Evolutionary conservation across 2,329 filamentous ascomycete genomes (phyloP).

Genomic region (Hypocreales sp.): DNA sequence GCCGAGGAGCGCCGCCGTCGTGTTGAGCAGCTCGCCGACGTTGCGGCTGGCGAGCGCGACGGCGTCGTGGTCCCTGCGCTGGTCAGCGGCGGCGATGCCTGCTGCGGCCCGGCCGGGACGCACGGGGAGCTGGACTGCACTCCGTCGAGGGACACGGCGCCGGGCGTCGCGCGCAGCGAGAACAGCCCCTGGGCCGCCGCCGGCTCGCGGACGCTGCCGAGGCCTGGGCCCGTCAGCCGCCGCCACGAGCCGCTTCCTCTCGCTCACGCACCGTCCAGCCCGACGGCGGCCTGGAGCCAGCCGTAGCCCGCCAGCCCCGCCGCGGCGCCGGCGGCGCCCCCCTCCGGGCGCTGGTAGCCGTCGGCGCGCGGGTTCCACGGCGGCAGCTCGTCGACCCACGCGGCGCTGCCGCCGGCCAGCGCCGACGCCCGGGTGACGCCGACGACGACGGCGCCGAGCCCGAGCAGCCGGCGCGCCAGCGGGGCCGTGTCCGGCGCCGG

Average conservation of each 20-base stretch:
- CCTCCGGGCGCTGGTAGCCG: constrained; percentile 21
- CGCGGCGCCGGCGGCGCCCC: constrained; percentile 22
- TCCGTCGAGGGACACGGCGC: constrained; percentile 4
- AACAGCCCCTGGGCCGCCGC: constrained; percentile 13
- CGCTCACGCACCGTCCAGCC: constrained; percentile 23
- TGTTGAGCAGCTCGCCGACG: constrained; percentile 9
- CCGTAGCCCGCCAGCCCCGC: constrained; percentile 21
- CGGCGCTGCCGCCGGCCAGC: constrained; percentile 24
- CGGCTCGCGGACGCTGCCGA: constrained; percentile 8
- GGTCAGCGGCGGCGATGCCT: background rate
- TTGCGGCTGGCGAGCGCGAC: constrained; percentile 10
- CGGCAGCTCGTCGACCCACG: constrained; percentile 24
- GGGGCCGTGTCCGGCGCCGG: constrained; percentile 27
- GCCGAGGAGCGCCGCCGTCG: constrained; percentile 6
- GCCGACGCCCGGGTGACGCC: constrained; percentile 37
- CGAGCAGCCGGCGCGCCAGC: constrained; percentile 37
- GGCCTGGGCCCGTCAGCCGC: constrained; percentile 1
- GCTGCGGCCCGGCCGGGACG: background rate
- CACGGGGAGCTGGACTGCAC: constrained; percentile 8
- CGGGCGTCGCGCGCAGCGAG: constrained; percentile 10
- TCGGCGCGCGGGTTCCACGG: constrained; percentile 32
- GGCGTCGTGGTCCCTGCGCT: constrained; percentile 6
- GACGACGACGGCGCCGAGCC: constrained; percentile 40
- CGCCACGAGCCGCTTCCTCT: background rate
- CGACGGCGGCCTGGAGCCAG: constrained; percentile 23